Conservation (phyloP, 768 basidiomycete species). For the Trametes cubensis region DNA sequence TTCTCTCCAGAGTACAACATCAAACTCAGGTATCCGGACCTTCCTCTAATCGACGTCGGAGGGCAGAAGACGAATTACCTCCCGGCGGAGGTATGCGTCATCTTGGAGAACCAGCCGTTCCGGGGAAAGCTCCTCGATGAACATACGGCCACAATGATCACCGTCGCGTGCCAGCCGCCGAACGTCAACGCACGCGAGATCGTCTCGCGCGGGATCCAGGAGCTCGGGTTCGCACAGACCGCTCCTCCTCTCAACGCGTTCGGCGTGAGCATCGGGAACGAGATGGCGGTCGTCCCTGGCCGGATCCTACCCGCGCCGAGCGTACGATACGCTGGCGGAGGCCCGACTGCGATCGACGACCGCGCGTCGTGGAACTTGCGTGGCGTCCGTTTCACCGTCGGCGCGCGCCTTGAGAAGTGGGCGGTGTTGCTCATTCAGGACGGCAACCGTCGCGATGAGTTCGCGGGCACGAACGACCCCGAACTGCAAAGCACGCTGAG, state of each 20-base stretch:
- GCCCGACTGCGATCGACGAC: slow-evolving; percentile 41
- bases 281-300: slow-evolving; percentile 60
- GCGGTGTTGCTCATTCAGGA: slow-evolving; percentile 71
- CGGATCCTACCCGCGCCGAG: slow-evolving; percentile 50
- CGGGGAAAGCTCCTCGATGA: slow-evolving; percentile 57
- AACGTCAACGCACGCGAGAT: slow-evolving; percentile 52
- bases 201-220: slow-evolving; percentile 43
- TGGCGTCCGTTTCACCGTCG: slow-evolving; percentile 61
- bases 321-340: slow-evolving; percentile 43
- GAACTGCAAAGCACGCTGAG: slow-evolving; percentile 47
- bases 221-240: slow-evolving; percentile 44
- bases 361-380: slow-evolving; percentile 57
- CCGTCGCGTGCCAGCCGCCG: slow-evolving; percentile 50
- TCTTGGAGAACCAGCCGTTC: slow-evolving; percentile 45
- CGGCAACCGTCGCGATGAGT: slow-evolving; percentile 59
- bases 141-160: slow-evolving; percentile 56
- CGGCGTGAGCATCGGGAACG: slow-evolving; percentile 46
- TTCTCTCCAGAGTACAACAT: slow-evolving; percentile 45
- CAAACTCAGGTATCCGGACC: slow-evolving; percentile 39
- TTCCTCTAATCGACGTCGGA: slow-evolving; percentile 54
- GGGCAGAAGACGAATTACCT: slow-evolving; percentile 44
- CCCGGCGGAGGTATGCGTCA: slow-evolving; percentile 53
- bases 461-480: slow-evolving; percentile 54
- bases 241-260: slow-evolving; percentile 44
- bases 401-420: slow-evolving; percentile 63